Conservation (phyloP, 192 early-diverging fungal species). For the Backusella mclennaniae region DNA sequence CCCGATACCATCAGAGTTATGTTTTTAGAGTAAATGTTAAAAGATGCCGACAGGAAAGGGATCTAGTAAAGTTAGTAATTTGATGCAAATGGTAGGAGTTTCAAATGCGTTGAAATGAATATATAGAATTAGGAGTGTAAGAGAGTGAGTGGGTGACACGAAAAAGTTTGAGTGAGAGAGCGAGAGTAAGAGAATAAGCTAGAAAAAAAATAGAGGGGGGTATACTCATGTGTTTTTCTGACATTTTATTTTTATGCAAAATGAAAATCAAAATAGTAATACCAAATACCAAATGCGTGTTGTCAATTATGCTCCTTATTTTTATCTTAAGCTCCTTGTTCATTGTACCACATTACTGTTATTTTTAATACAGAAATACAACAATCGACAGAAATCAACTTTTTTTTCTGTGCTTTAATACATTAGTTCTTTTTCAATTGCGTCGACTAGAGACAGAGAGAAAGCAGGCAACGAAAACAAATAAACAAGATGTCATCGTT, state of each 20-base stretch:
- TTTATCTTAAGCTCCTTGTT: background rate
- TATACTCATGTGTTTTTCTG: background rate
- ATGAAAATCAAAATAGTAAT: background rate
- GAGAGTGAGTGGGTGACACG: background rate
- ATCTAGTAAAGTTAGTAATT: background rate
- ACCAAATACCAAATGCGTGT: background rate
- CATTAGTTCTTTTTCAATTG: background rate
- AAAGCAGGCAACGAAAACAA: background rate
- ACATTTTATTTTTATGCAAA: slow-evolving; percentile 4
- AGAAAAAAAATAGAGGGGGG: background rate
- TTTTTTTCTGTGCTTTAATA: background rate
- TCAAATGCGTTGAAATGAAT: background rate
- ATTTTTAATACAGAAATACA: background rate
- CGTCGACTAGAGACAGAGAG: background rate
- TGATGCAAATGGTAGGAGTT: background rate
- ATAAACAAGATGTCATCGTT: background rate
- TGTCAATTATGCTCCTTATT: slow-evolving; percentile 5
- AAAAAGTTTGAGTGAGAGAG: background rate
- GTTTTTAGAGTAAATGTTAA: background rate
- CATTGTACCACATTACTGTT: background rate
- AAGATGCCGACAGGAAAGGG: background rate
- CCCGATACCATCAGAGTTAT: too few relatives aligned
- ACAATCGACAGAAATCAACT: background rate
- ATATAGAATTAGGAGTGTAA: background rate
- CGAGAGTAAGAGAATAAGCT: background rate